These are phyloP conservation scores for Mycena galopus DNA, from an alignment of 768 basidiomycete genomes.

Conservation along the genomic window DNA sequence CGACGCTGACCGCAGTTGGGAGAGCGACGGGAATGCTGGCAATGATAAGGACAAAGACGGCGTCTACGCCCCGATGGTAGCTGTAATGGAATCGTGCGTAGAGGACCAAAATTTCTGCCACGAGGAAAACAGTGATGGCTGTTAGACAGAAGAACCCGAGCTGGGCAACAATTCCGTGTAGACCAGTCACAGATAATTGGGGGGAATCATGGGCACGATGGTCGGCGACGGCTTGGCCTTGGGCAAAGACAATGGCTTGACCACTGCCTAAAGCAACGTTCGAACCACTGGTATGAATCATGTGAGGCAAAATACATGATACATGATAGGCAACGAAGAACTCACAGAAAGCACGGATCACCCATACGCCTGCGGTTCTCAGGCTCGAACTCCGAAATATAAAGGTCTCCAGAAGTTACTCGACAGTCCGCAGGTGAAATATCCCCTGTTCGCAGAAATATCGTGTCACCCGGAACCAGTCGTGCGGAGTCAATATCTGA, in stretches of 20 bases:
- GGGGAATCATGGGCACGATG: constrained; percentile 96
- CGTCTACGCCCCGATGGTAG: constrained; percentile 95
- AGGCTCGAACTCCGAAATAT: constrained; percentile 97
- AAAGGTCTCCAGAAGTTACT: constrained; percentile 83
- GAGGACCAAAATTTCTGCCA: constrained; percentile 92
- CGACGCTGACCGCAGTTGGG: constrained; percentile 97
- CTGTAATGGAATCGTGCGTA: constrained; percentile 91
- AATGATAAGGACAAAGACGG: constrained; percentile 97
- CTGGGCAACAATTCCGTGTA: constrained; percentile 89
- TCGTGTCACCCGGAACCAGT: constrained; percentile 95
- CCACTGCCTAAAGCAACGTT: constrained; percentile 98
- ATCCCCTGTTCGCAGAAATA: constrained; percentile 97
- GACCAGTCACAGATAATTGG: constrained; percentile 77
- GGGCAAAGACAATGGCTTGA: constrained; percentile 97
- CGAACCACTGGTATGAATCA: constrained; percentile 71
- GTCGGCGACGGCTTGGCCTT: constrained; percentile 82
- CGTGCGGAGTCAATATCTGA: constrained; percentile 89
- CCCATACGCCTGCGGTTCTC: constrained; percentile 90
- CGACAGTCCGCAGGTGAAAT: constrained; percentile 98
- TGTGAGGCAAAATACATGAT: not conserved
- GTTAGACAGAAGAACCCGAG: constrained; percentile 97
- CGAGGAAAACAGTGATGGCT: constrained; percentile 93
- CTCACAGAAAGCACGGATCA: constrained; percentile 97
- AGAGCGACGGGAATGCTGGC: constrained; percentile 99
- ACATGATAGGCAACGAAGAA: constrained; percentile 37